phyloP scores from a whole-genome alignment of 352 stramenopile genomes.

The Aphanomyces euteiches region DNA sequence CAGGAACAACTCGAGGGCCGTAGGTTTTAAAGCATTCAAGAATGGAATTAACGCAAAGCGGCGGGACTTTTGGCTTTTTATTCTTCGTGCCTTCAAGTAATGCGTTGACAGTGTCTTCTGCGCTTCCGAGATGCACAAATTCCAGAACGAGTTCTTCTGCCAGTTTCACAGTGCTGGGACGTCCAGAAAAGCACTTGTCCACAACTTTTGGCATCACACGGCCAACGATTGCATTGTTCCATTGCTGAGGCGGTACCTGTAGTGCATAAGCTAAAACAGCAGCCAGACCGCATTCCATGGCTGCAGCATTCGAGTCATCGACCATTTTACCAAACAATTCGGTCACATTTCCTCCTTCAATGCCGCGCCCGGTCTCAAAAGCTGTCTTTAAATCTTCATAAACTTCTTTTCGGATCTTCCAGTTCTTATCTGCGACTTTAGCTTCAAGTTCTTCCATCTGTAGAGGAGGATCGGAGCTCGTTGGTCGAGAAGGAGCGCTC shows the following conservation, averaged over 20 bases:
- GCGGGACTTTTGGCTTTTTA: slow-evolving; percentile 82
- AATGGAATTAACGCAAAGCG: slow-evolving; percentile 59
- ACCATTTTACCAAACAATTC: slow-evolving; percentile 77
- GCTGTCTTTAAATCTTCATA: slow-evolving; percentile 68
- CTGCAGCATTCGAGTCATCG: slow-evolving; percentile 75
- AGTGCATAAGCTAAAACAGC: slow-evolving; percentile 69
- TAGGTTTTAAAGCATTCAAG: slow-evolving; percentile 76
- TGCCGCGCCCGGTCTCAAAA: slow-evolving; percentile 46
- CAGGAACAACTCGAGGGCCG: slow-evolving; percentile 62
- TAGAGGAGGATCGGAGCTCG: slow-evolving; percentile 15
- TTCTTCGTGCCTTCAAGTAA: slow-evolving; percentile 83
- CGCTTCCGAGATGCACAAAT: slow-evolving; percentile 71
- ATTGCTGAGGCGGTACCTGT: slow-evolving; percentile 56
- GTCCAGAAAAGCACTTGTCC: slow-evolving; percentile 81
- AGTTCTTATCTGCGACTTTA: slow-evolving; percentile 78
- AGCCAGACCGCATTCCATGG: slow-evolving; percentile 70
- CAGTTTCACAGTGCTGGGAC: slow-evolving; percentile 69
- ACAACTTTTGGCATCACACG: slow-evolving; percentile 70
- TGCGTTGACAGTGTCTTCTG: slow-evolving; percentile 64
- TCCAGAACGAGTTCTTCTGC: slow-evolving; percentile 70
- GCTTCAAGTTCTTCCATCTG: slow-evolving; percentile 38
- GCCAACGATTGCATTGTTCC: slow-evolving; percentile 52
- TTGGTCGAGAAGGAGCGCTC: neutral
- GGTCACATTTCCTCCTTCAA: slow-evolving; percentile 44
- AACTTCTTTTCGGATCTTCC: slow-evolving; percentile 79